Conservation (phyloP, 306 rosid genomes). For the Castanea crenata region DNA sequence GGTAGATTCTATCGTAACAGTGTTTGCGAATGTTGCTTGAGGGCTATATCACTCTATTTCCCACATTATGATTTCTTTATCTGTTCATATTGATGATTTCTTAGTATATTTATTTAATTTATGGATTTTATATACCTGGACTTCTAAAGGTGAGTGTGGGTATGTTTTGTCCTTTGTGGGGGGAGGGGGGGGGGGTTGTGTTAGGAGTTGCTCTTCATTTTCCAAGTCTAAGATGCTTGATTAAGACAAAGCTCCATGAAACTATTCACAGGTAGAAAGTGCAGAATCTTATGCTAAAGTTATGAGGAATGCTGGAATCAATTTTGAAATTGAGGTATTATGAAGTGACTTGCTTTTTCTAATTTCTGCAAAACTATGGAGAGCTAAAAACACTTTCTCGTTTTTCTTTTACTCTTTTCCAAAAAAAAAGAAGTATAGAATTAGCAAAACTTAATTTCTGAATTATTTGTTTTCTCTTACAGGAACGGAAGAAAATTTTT, state of each 20-base stretch:
- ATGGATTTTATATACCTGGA: not conserved
- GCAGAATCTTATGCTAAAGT: conserved; percentile 74
- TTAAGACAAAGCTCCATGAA: not conserved
- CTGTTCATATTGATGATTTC: not conserved
- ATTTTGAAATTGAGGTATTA: conserved; percentile 67
- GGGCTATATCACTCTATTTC: not conserved
- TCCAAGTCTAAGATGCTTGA: not conserved
- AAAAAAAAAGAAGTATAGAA: not conserved
- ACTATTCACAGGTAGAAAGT: conserved; percentile 57
- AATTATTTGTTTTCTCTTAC: conserved; percentile 16
- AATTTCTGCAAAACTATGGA: not conserved
- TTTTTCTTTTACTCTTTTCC: not conserved
- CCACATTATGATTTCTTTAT: not conserved
- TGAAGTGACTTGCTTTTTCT: not conserved
- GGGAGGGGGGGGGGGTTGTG: no score
- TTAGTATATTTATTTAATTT: not conserved
- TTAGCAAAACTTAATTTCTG: not conserved
- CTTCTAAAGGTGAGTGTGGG: not conserved
- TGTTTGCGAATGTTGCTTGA: no score
- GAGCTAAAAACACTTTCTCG: not conserved
- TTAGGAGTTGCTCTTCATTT: not conserved
- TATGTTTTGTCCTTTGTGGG: not conserved
- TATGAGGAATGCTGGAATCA: conserved; percentile 57
- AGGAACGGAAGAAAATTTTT: conserved; percentile 71
- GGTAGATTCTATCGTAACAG: not conserved